Evolutionary conservation across 2,329 filamentous ascomycete species (phyloP).

Genomic region (Tolypocladium ophioglossoides): DNA sequence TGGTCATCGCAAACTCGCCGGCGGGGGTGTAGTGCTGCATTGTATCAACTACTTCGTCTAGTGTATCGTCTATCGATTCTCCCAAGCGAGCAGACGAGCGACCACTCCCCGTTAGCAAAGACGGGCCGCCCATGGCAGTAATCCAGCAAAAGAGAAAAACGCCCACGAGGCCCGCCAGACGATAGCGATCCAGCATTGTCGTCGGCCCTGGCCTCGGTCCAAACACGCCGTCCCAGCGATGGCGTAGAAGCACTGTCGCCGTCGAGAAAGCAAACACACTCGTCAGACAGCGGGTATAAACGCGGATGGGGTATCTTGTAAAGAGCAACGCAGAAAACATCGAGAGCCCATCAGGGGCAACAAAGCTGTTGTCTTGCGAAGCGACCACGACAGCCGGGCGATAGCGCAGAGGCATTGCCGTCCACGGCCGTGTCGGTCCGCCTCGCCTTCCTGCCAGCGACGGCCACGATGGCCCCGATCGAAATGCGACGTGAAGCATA

Average conservation of each 20-base stretch:
- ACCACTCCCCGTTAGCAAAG: background rate
- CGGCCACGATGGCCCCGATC: background rate
- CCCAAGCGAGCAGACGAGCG: background rate
- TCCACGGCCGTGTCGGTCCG: background rate
- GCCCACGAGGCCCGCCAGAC: constrained; percentile 36
- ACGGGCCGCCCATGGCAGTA: constrained; percentile 1
- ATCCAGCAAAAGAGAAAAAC: constrained; percentile 13
- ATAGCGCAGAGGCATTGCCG: constrained; percentile 4
- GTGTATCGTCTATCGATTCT: background rate
- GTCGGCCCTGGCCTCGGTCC: constrained; percentile 32
- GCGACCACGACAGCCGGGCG: constrained; percentile 2
- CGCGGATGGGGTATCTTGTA: constrained; percentile 34
- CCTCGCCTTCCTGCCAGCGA: background rate
- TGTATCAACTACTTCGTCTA: background rate
- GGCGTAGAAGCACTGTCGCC: constrained; percentile 46
- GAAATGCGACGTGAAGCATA: background rate
- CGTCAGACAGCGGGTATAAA: constrained; percentile 34
- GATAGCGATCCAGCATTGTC: constrained; percentile 48
- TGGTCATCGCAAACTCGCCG: background rate
- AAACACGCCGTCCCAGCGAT: constrained; percentile 44
- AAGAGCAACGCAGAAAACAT: constrained; percentile 13
- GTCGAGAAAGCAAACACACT: constrained; percentile 30
- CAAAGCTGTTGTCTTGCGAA: background rate
- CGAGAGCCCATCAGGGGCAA: constrained; percentile 1
- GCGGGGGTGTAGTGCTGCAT: background rate